Evolutionary conservation across 768 basidiomycete species (phyloP).

Genomic region (Auricularia sp.): DNA sequence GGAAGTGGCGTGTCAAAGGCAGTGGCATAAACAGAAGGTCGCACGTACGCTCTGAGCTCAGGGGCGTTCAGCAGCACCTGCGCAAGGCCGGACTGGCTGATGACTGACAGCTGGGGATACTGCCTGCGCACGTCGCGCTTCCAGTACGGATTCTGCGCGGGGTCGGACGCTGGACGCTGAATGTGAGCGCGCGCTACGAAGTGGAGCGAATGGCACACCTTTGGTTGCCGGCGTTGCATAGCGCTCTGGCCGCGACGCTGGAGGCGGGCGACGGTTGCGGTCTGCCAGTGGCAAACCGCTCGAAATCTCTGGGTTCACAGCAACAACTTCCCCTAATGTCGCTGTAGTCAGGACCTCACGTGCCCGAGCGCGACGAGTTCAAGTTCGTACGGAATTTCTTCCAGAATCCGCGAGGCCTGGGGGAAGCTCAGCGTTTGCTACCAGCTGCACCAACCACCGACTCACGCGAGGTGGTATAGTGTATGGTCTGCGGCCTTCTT

Average conservation of each 20-base stretch:
- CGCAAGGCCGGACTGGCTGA: slow-evolving; percentile 78
- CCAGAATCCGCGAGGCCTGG: slow-evolving; percentile 82
- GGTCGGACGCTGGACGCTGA: slow-evolving; percentile 56
- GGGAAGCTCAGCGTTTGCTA: not conserved
- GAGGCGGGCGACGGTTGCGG: slow-evolving; percentile 72
- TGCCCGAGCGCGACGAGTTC: not conserved
- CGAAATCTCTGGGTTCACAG: slow-evolving; percentile 84
- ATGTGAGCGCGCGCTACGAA: not conserved
- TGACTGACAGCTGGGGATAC: slow-evolving; percentile 84
- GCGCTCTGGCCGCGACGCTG: slow-evolving; percentile 77
- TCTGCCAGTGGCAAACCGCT: slow-evolving; percentile 72
- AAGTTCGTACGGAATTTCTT: slow-evolving; percentile 78
- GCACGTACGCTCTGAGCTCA: slow-evolving; percentile 47
- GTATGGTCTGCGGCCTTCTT: slow-evolving; percentile 81
- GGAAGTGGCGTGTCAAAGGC: slow-evolving; percentile 6
- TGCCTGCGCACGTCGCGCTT: slow-evolving; percentile 89
- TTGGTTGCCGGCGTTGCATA: slow-evolving; percentile 84
- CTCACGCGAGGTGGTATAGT: slow-evolving; percentile 60
- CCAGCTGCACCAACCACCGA: not conserved
- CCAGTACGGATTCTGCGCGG: slow-evolving; percentile 87
- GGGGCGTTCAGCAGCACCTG: slow-evolving; percentile 75
- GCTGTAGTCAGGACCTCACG: not conserved
- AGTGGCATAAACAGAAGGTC: too few species aligned
- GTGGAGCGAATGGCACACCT: slow-evolving; percentile 36
- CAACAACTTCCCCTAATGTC: slow-evolving; percentile 63